Evolutionary conservation across 371 early-diverging fungal genomes (phyloP).

Genomic region (Mucor indicus): DNA sequence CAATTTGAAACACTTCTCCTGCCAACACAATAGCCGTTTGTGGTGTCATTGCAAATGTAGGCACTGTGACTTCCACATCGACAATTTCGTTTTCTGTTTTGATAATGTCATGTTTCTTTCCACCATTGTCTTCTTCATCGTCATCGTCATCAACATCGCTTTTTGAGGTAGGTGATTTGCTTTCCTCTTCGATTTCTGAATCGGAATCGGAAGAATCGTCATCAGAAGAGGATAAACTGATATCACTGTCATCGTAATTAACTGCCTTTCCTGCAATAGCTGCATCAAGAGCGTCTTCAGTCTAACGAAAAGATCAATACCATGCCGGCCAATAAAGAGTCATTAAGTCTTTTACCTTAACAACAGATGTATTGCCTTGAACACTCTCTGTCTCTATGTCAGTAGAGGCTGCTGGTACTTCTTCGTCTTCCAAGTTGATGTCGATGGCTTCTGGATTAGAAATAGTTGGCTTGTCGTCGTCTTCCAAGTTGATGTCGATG

Average conservation of each 20-base stretch:
- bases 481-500: too few species aligned
- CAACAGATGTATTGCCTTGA: too few species aligned
- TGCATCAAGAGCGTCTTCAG: constrained; percentile 22
- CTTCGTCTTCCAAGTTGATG: too few species aligned
- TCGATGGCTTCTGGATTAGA: too few species aligned
- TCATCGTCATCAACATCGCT: neutral
- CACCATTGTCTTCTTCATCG: constrained; percentile 13
- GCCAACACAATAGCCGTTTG: constrained; percentile 51
- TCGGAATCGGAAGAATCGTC: constrained; percentile 24
- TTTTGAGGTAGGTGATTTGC: neutral
- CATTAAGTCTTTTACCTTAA: too few species aligned
- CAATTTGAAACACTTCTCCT: constrained; percentile 68
- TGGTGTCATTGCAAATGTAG: constrained; percentile 58
- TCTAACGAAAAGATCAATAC: too few species aligned
- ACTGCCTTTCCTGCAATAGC: constrained; percentile 24
- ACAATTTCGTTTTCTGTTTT: constrained; percentile 59
- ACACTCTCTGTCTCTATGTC: too few species aligned
- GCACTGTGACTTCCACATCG: constrained; percentile 53
- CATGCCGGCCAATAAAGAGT: too few species aligned
- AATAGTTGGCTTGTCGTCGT: too few species aligned
- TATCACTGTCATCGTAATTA: constrained; percentile 34
- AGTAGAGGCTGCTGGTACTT: too few species aligned
- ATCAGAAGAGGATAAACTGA: constrained; percentile 25
- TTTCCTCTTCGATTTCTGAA: constrained; percentile 6
- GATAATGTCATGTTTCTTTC: constrained; percentile 5